phyloP scores from a whole-genome alignment of 768 basidiomycete genomes.

The Saitozyma sp. region DNA sequence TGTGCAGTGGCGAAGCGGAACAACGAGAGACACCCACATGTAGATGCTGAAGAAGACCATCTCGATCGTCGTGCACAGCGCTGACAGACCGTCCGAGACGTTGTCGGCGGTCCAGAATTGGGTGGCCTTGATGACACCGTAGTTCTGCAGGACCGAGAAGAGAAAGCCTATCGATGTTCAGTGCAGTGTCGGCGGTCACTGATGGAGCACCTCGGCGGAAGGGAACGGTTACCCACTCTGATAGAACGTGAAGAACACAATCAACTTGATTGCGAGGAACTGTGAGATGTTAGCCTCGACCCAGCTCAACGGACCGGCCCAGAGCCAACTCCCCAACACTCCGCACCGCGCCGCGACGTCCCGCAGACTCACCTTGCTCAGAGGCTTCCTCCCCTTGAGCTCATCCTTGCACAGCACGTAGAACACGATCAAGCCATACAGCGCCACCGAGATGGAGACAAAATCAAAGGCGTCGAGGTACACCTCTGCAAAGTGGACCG shows the following conservation, averaged over 20 bases:
- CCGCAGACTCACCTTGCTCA: conserved; percentile 60
- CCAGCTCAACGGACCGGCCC: not conserved
- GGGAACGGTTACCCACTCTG: conserved; percentile 62
- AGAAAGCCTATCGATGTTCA: conserved; percentile 43
- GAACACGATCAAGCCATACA: conserved; percentile 82
- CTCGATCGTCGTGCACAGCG: conserved; percentile 80
- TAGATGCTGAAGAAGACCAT: conserved; percentile 53
- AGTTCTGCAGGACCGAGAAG: conserved; percentile 65
- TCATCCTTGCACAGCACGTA: conserved; percentile 80
- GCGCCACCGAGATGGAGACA: conserved; percentile 79
- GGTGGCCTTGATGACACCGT: conserved; percentile 71
- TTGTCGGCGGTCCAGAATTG: conserved; percentile 80
- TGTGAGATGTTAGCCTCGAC: not conserved
- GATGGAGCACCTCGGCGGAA: conserved; percentile 54
- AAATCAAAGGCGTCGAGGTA: conserved; percentile 65
- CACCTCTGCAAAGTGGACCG: conserved; percentile 38
- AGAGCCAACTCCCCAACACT: not conserved
- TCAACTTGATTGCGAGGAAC: conserved; percentile 75
- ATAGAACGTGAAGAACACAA: conserved; percentile 87
- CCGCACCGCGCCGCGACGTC: not conserved
- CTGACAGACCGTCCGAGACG: conserved; percentile 78
- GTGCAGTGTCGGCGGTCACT: not conserved
- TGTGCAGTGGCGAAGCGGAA: not conserved
- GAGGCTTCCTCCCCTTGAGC: conserved; percentile 69
- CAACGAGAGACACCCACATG: conserved; percentile 7